These are phyloP conservation scores for Boletus fagicola DNA, from an alignment of 768 basidiomycete species.

Conservation along the genomic window DNA sequence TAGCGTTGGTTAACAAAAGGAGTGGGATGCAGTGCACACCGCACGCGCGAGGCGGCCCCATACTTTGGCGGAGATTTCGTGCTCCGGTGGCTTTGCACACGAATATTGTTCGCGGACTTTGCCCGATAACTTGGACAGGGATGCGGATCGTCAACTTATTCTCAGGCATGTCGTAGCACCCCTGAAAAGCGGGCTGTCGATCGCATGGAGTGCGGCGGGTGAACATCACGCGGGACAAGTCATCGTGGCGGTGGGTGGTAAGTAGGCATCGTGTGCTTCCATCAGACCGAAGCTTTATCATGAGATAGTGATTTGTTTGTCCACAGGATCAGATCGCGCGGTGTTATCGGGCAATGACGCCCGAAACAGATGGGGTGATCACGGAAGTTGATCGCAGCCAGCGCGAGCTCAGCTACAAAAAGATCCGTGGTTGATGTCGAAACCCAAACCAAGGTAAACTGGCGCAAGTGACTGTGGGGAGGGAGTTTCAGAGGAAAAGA, in stretches of 20 bases:
- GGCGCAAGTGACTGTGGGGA: background rate
- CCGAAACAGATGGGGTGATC: background rate
- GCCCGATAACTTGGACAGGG: background rate
- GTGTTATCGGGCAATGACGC: background rate
- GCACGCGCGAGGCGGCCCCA: background rate
- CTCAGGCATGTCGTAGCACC: background rate
- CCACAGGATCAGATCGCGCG: conserved; percentile 16
- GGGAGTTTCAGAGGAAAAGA: background rate
- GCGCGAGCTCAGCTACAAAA: background rate
- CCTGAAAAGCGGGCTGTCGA: conserved; percentile 1
- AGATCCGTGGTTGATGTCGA: background rate
- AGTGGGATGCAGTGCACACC: background rate
- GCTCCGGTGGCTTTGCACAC: background rate
- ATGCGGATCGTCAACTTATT: conserved; percentile 19
- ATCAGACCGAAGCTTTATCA: conserved; percentile 1
- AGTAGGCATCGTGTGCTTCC: background rate
- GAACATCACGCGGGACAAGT: background rate
- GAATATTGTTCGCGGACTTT: conserved; percentile 9
- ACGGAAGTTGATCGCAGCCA: conserved; percentile 3
- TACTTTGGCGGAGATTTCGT: background rate
- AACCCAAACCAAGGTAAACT: background rate
- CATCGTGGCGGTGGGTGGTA: background rate
- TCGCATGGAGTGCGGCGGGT: conserved; percentile 3
- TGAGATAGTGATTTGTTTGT: background rate
- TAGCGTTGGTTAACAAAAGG: too few relatives aligned